Conservation (phyloP, 1,139 yeast genomes). For the Taiozyma onychis region DNA sequence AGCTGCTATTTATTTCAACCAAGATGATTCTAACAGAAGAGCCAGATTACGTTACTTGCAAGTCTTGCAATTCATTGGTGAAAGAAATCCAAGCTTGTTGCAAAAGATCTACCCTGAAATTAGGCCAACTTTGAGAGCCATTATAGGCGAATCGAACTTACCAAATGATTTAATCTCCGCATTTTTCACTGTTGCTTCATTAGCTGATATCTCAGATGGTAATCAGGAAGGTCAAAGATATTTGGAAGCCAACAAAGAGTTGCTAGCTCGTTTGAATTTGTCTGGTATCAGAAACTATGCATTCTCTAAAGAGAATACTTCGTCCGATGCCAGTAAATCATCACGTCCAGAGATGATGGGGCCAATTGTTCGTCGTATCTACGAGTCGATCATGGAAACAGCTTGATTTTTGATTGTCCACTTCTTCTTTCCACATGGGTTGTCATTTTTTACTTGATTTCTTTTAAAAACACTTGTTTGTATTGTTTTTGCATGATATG, state of each 20-base stretch:
- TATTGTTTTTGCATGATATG: constrained; percentile 1
- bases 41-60: constrained; percentile 49
- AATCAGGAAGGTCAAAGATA: constrained; percentile 22
- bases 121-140: constrained; percentile 35
- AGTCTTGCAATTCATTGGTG: constrained; percentile 40
- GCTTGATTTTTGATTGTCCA: constrained; percentile 1
- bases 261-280: constrained; percentile 26
- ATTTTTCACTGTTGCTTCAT: constrained; percentile 29
- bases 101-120: constrained; percentile 42
- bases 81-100: constrained; percentile 32
- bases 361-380: constrained; percentile 7
- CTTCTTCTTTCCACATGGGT: not conserved
- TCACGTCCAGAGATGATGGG: constrained; percentile 2
- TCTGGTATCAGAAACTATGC: constrained; percentile 26
- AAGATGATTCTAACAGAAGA: constrained; percentile 45
- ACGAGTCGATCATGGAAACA: constrained; percentile 4
- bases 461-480: not conserved
- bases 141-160: constrained; percentile 24
- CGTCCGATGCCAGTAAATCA: not conserved
- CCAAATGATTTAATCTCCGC: constrained; percentile 25
- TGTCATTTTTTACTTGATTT: not conserved
- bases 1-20: constrained; percentile 47
- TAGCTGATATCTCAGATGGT: constrained; percentile 28
- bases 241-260: constrained; percentile 16
- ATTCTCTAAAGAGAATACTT: constrained; percentile 12